Evolutionary conservation across 2,329 filamentous ascomycete genomes (phyloP), one percentile per base, ranked within the genome.

Genomic region (Aspergillus bombycis): DNA sequence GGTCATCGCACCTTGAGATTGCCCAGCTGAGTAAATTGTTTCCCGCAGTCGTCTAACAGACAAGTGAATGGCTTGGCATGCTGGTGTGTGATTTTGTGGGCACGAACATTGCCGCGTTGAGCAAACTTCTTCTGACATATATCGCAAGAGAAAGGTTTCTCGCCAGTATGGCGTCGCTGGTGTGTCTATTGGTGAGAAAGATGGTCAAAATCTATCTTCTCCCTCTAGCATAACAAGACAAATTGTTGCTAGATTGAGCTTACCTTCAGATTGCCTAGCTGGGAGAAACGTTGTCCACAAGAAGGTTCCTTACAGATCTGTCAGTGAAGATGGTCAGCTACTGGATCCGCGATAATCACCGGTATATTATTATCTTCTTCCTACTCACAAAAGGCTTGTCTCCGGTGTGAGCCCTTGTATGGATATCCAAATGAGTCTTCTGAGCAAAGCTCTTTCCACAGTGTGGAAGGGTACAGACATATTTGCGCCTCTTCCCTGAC

Each of bases 341-440:
- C 43, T 56, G 32, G 12, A 8, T 21, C 45, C 46, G 28, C 23
- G 32, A 30, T 52, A 30, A 32, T n/a, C 26, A 28, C 28, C 16
- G 48, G 26, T 6, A 11, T 16, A 8, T 16, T 26, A 34, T n/a
- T 26, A 41, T 43, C 10, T 14, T 46, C 14, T 16, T 41, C n/a
- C 16, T 52, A 82, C 92, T 83, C 82, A 96, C 91, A 76, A 94
- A 97, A 64, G 94, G 94, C 76, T 93, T 95, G 60, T 91, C 88
- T 19, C 95, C 95, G 2, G 92, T 97, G 78, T 99, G 95, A 5
- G 91, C 90, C 67, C 94, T 86, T 53, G 87, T 89, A 77, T 99
- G 95, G 56, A 96, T 97, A 65, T 95, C 91, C 12, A 97, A 85
- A 71, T 98, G 94, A 1, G 94, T 97, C 80, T 94, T 96, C 75